A percentile compares a stretch with the other conserved stretches of the same genome.
phyloP scores from a whole-genome alignment of 768 basidiomycete species.

The Tricholoma hemisulphureum region DNA sequence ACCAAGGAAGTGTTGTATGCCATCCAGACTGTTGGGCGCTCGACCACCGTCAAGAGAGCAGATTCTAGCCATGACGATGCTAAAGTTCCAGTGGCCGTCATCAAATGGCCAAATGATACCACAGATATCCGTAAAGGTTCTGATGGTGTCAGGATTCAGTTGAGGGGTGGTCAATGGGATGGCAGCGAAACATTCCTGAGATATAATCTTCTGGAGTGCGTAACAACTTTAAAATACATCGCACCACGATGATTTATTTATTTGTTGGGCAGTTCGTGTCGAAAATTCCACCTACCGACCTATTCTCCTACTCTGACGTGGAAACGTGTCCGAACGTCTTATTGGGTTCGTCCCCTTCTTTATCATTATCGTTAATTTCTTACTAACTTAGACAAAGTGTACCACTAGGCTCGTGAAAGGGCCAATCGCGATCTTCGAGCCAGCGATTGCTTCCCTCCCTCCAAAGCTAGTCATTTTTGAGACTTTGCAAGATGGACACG shows the following conservation, averaged over 20 bases:
- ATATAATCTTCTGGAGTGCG: constrained; percentile 51
- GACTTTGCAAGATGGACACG: constrained; percentile 54
- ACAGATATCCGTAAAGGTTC: constrained; percentile 51
- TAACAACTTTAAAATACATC: constrained; percentile 3
- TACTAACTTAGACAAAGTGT: constrained; percentile 46
- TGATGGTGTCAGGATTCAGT: constrained; percentile 56
- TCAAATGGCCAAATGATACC: constrained; percentile 62
- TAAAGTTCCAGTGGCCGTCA: constrained; percentile 49
- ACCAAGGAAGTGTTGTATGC: constrained; percentile 57
- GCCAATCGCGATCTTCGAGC: constrained; percentile 62
- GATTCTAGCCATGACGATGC: constrained; percentile 44
- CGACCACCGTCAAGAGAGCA: constrained; percentile 57
- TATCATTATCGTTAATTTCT: constrained; percentile 1
- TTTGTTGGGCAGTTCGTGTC: constrained; percentile 41
- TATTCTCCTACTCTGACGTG: constrained; percentile 67
- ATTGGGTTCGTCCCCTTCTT: constrained; percentile 37
- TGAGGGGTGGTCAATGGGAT: constrained; percentile 57
- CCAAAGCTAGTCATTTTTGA: constrained; percentile 60
- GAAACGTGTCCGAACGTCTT: constrained; percentile 55
- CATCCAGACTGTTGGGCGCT: constrained; percentile 56
- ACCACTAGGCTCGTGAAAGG: constrained; percentile 58
- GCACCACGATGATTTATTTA: background rate
- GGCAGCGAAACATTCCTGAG: constrained; percentile 59
- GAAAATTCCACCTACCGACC: constrained; percentile 68
- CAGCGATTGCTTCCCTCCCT: constrained; percentile 45